Evolutionary conservation across 768 basidiomycete genomes (phyloP), one percentile per base, ranked within the genome.

Genomic region (Mycena pura): DNA sequence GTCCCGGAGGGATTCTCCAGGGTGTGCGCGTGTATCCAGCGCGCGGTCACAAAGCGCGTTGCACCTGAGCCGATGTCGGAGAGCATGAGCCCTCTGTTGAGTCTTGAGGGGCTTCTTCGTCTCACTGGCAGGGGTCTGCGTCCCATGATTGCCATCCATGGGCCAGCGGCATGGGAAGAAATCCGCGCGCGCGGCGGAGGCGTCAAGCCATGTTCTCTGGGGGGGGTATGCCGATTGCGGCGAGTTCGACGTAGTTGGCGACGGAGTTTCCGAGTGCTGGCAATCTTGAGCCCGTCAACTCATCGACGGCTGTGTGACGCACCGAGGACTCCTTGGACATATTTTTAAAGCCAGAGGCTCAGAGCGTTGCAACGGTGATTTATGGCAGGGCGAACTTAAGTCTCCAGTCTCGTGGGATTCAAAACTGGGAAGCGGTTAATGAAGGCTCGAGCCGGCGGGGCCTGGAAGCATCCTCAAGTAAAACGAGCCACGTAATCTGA

Each of bases 141-240:
- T 56, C 54, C n/a, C n/a, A n/a, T n/a, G n/a, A n/a, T n/a, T n/a
- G n/a, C 54, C 54, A 56, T 29, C 54, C 54, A 5, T 46, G 36
- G 27, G 44, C 46, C 25, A 56, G 54, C 17, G 54, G 54, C 54
- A 56, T 56, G 45, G 54, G 44, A 9, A 56, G 45, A 29, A 46
- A 56, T 0, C 25, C 1, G 8, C 44, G 39, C 15, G 54, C 45
- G 6, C 54, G 11, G n/a, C 54, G 54, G 21, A 56, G 44, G 17
- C 19, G 38, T 46, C 13, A 56, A 10, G 4, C 54, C 54, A 9
- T 38, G 54, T 36, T 56, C 32, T 10, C 41, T 31, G 13, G 14
- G 19, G n/a, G n/a, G 15, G 52, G 41, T 5, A 54, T 10, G 17
- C 43, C 22, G 7, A 54, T 40, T 3, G 41, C 40, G 5, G 52